These are phyloP conservation scores for Quaeritorhiza haematococci DNA, from an alignment of 371 early-diverging fungal genomes.

Conservation along the genomic window DNA sequence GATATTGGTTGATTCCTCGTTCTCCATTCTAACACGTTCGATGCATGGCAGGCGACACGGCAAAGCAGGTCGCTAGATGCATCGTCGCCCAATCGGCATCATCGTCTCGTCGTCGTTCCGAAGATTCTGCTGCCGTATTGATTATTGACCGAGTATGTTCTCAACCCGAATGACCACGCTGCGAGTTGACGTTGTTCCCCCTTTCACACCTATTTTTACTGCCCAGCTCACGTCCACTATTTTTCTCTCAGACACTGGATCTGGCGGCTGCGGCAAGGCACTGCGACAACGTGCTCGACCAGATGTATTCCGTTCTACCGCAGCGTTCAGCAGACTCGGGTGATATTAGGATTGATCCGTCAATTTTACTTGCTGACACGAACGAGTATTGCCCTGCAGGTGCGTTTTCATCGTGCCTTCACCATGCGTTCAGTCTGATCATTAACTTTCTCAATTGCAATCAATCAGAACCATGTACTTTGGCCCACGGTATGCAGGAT, in stretches of 20 bases:
- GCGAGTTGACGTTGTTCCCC: no score
- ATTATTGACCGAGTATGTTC: conserved; percentile 22
- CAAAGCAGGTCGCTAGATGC: conserved; percentile 20
- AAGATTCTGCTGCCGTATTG: conserved; percentile 12
- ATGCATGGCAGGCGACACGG: conserved; percentile 12
- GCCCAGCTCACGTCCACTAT: background rate
- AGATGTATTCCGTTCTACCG: conserved; percentile 9
- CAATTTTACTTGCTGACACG: background rate
- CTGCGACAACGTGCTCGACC: conserved; percentile 27
- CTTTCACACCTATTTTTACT: no score
- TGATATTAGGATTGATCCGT: conserved; percentile 1
- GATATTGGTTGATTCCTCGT: no score
- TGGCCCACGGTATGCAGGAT: conserved; percentile 22
- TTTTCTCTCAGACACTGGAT: conserved; percentile 19
- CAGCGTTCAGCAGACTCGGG: background rate
- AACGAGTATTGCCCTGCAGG: background rate
- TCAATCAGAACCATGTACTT: background rate
- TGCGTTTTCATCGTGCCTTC: background rate
- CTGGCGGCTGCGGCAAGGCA: conserved; percentile 20
- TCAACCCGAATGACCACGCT: background rate
- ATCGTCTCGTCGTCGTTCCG: conserved; percentile 11
- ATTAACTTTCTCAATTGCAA: no score
- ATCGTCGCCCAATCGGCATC: conserved; percentile 21
- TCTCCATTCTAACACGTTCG: background rate
- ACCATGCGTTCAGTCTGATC: background rate